Base-by-base conservation (phyloP, 441 rosid species). In the Croton laevigatus region DNA sequence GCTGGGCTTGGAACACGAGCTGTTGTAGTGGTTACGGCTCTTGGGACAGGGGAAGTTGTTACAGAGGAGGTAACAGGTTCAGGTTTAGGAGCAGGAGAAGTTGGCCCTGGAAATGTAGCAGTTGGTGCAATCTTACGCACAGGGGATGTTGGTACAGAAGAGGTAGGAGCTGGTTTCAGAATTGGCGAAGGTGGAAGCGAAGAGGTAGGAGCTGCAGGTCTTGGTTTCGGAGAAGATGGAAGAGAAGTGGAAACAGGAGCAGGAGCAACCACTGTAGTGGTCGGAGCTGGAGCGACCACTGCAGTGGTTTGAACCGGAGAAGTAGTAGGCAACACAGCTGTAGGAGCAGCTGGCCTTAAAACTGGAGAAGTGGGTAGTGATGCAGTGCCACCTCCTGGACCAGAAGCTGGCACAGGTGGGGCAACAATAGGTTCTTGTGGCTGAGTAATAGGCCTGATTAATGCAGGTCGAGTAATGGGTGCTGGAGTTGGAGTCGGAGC, bases 291-390 rank as follows among this genome's bases (percentile, higher is more conserved):
- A 63, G 87, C 32, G 32, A 27, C 32, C 32, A 27, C 32, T 27
- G 32, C 69, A 51, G 54, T 6, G 51, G 51, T 46, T 2, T 3
- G 12, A 3, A 1, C 7, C 0, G 82, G 82, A 63, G 87, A 79
- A 52, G 68, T 22, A 2, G 85, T 22, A 2, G 85, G 85, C 64
- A 73, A 49, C n/a, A 79, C 71, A 54, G 77, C 20, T 12, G 78
- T 63, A 55, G 68, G 65, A 20, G 53, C 81, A 38, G 78, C 5
- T 10, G 80, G 54, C 36, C 75, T 76, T 42, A 19, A 32, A 42
- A 13, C 34, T 6, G 83, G 85, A 61, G 87, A 71, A n/a, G 82
- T 0, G 20, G 84, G 82, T 64, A 79, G 68, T 0, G 85, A 78
- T 7, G 75, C 67, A 58, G 62, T 59, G 23, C 73, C 71, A 3